Conservation (phyloP, 2,329 filamentous ascomycete species). For the Tolypocladium ovalisporum region DNA sequence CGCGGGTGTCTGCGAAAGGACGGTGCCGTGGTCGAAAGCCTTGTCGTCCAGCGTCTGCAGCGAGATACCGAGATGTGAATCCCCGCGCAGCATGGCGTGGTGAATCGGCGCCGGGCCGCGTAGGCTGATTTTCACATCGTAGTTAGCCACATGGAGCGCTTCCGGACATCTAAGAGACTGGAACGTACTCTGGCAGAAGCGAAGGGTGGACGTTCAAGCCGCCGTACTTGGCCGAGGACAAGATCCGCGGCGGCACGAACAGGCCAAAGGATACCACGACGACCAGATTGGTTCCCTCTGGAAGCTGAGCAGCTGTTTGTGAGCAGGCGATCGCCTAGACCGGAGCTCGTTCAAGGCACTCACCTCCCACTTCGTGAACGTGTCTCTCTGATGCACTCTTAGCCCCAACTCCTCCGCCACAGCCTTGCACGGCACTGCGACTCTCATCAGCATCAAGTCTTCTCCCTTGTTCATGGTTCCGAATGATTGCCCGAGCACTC, state of each 20-base stretch:
- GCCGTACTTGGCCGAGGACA: slow-evolving; percentile 63
- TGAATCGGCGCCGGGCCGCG: slow-evolving; percentile 81
- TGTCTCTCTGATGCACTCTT: slow-evolving; percentile 63
- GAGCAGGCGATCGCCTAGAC: not conserved
- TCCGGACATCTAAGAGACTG: not conserved
- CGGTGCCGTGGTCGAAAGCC: slow-evolving; percentile 66
- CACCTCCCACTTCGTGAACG: slow-evolving; percentile 73
- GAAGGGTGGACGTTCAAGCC: slow-evolving; percentile 93
- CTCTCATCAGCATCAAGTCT: not conserved
- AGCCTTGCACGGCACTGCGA: slow-evolving; percentile 59
- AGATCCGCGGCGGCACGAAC: slow-evolving; percentile 68
- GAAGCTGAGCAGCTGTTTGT: slow-evolving; percentile 32
- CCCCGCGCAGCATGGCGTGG: slow-evolving; percentile 60
- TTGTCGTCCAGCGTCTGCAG: slow-evolving; percentile 75
- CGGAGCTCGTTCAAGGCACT: slow-evolving; percentile 13
- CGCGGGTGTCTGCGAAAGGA: slow-evolving; percentile 58
- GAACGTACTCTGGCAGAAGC: slow-evolving; percentile 63
- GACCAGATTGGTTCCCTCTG: slow-evolving; percentile 59
- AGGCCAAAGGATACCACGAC: slow-evolving; percentile 92
- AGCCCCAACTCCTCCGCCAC: slow-evolving; percentile 54
- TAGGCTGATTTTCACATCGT: slow-evolving; percentile 40
- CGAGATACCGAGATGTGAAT: slow-evolving; percentile 59
- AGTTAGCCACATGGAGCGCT: not conserved
- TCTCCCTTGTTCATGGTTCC: fast-evolving
- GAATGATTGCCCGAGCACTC: slow-evolving; percentile 7